These are phyloP conservation scores for Bacidia gigantensis DNA, from an alignment of 495 filamentous ascomycete species.

Conservation along the genomic window DNA sequence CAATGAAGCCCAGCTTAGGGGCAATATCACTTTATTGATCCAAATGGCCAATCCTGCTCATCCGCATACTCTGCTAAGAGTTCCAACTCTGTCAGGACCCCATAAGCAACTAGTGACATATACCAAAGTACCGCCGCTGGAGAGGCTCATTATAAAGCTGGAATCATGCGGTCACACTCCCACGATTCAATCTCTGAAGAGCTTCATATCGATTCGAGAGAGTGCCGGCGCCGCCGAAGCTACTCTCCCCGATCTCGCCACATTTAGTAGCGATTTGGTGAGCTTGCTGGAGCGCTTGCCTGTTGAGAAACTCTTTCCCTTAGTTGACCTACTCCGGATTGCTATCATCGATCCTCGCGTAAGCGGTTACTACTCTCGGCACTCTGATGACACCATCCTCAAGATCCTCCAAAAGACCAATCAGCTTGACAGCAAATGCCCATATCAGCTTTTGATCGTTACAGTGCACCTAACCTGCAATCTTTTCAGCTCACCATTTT, in stretches of 20 bases:
- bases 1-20: conserved; percentile 49
- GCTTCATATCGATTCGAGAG: conserved; percentile 48
- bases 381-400: conserved; percentile 50
- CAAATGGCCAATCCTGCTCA: conserved; percentile 68
- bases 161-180: conserved; percentile 34
- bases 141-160: conserved; percentile 72
- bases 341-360: conserved; percentile 69
- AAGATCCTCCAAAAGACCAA: conserved; percentile 49
- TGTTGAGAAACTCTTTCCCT: conserved; percentile 51
- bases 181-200: conserved; percentile 42
- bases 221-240: conserved; percentile 41
- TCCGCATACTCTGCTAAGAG: conserved; percentile 51
- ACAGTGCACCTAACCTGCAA: conserved; percentile 54
- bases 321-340: conserved; percentile 69
- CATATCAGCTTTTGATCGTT: conserved; percentile 73
- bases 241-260: conserved; percentile 44
- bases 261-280: conserved; percentile 40
- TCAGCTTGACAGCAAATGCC: conserved; percentile 33
- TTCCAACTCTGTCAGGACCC: conserved; percentile 53
- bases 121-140: conserved; percentile 66
- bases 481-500: conserved; percentile 43
- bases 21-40: conserved; percentile 58
- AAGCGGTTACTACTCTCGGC: conserved; percentile 76
- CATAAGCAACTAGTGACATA: conserved; percentile 57
- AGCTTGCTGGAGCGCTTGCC: conserved; percentile 37